phyloP scores from a whole-genome alignment of 78 protist genomes.

The Tieghemostelium lacteum region DNA sequence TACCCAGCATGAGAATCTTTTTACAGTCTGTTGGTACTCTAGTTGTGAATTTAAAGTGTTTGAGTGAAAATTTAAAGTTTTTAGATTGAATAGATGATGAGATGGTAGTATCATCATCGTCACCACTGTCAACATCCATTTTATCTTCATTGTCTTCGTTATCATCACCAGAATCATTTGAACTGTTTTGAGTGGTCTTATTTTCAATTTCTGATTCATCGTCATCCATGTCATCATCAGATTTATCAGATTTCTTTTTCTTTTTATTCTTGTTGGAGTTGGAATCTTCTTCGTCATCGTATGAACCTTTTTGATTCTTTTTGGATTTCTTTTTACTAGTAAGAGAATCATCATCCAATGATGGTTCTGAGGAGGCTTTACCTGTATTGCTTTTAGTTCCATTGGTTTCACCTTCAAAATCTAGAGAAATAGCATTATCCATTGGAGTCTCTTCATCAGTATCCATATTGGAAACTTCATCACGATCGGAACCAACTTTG shows the following conservation, averaged over 20 bases:
- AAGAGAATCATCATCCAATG: slow-evolving; percentile 30
- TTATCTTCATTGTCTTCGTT: neutral
- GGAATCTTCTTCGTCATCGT: slow-evolving; percentile 64
- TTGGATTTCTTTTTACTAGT: slow-evolving; percentile 46
- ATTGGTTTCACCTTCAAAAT: neutral
- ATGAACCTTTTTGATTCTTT: slow-evolving; percentile 38
- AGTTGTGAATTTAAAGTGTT: slow-evolving; percentile 1
- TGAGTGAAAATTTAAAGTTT: neutral
- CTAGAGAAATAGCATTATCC: neutral
- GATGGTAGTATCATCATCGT: neutral
- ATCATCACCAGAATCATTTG: neutral
- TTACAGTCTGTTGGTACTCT: slow-evolving; percentile 46
- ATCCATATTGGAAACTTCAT: neutral
- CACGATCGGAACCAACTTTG: slow-evolving; percentile 17
- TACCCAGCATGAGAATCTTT: slow-evolving; percentile 62
- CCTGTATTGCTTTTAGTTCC: slow-evolving; percentile 14
- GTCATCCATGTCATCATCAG: slow-evolving; percentile 4
- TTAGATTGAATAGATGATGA: neutral
- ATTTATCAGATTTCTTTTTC: neutral
- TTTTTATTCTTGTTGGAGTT: slow-evolving; percentile 19
- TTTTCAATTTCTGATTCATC: neutral
- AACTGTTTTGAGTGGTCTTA: neutral
- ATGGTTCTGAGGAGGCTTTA: neutral
- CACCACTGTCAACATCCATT: neutral
- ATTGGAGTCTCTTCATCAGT: slow-evolving; percentile 12